These are phyloP conservation scores for Obelidium mucronatum DNA, from an alignment of 192 early-diverging fungal genomes.

Conservation along the genomic window DNA sequence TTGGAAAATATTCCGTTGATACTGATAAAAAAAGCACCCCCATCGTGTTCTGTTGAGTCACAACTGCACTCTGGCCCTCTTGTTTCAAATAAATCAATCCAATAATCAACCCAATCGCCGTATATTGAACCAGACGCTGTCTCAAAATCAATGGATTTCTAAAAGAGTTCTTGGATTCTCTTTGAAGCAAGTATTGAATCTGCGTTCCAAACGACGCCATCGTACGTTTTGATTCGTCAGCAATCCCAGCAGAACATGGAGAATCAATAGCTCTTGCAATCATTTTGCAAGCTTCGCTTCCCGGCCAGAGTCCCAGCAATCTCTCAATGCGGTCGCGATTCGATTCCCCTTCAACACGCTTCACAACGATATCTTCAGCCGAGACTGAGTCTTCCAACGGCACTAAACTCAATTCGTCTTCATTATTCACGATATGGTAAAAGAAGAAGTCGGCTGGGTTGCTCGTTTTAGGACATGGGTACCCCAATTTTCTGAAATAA, in stretches of 20 bases:
- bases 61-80: conserved; percentile 30
- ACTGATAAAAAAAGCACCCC: conserved; percentile 60
- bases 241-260: conserved; percentile 43
- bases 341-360: conserved; percentile 26
- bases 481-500: conserved; percentile 55
- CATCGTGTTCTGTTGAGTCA: conserved; percentile 58
- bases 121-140: conserved; percentile 51
- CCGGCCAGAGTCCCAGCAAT: conserved; percentile 51
- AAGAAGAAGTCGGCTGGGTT: conserved; percentile 70
- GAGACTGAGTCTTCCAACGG: background rate
- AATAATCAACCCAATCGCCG: conserved; percentile 58
- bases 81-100: conserved; percentile 64
- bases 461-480: conserved; percentile 56
- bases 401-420: conserved; percentile 30
- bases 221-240: conserved; percentile 21
- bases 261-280: conserved; percentile 32
- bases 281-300: conserved; percentile 34
- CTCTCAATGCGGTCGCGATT: conserved; percentile 34
- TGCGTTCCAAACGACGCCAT: conserved; percentile 41
- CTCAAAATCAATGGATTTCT: conserved; percentile 60
- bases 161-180: conserved; percentile 52
- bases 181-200: conserved; percentile 49
- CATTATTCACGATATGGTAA: conserved; percentile 60
- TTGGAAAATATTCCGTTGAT: conserved; percentile 54
- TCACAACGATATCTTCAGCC: background rate